Evolutionary conservation across 2,329 filamentous ascomycete genomes (phyloP).

Genomic region (Apiospora marii): DNA sequence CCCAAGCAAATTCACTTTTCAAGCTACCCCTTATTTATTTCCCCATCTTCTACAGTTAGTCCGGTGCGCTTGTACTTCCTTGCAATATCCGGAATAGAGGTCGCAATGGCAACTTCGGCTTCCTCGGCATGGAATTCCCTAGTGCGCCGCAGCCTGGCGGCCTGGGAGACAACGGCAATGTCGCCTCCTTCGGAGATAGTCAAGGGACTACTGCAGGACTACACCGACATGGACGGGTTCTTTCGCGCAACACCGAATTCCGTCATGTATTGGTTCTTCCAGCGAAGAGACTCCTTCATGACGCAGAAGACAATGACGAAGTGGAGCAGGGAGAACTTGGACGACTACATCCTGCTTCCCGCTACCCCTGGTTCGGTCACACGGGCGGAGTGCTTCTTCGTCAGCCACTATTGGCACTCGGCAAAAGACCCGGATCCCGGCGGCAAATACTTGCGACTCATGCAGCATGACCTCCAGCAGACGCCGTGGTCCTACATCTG

Average conservation of each 20-base stretch:
- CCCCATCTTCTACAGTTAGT: too few species aligned
- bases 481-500: constrained; percentile 39
- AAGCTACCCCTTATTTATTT: too few species aligned
- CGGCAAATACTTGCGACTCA: constrained; percentile 33
- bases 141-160: background rate
- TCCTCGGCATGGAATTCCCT: background rate
- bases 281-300: constrained; percentile 29
- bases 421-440: constrained; percentile 36
- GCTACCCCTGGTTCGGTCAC: constrained; percentile 32
- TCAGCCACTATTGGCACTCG: constrained; percentile 39
- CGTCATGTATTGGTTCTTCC: constrained; percentile 29
- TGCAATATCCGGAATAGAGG: background rate
- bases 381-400: constrained; percentile 35
- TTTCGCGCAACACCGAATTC: background rate
- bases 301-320: constrained; percentile 29
- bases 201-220: background rate
- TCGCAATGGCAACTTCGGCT: background rate
- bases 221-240: constrained; percentile 23
- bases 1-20: too few species aligned
- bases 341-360: constrained; percentile 38
- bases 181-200: background rate
- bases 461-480: constrained; percentile 32
- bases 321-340: constrained; percentile 30
- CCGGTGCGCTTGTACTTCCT: too few species aligned
- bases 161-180: background rate